phyloP scores from a whole-genome alignment of 345 rosid species.

The Euphorbia tirucalli region DNA sequence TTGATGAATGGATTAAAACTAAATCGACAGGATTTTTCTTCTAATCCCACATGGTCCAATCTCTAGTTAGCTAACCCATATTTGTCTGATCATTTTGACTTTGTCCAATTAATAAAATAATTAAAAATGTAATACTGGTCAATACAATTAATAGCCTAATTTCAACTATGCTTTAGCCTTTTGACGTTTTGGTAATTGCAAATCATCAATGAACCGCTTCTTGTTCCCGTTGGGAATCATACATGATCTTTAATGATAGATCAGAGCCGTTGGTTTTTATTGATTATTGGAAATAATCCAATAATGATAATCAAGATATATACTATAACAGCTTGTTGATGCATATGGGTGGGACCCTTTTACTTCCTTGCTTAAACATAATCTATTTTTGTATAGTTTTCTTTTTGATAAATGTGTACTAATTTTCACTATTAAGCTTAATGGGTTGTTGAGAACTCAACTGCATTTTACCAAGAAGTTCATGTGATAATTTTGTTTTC shows the following conservation, averaged over 20 bases:
- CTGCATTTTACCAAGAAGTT: constrained; percentile 22
- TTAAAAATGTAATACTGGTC: no score
- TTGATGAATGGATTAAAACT: constrained; percentile 9
- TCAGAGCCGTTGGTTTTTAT: not conserved
- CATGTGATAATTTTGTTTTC: not conserved
- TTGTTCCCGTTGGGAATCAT: not conserved
- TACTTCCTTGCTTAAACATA: not conserved
- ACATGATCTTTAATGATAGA: not conserved
- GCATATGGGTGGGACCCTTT: not conserved
- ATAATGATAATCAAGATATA: no score
- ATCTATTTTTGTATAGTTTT: no score
- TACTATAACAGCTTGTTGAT: not conserved
- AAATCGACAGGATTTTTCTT: constrained; percentile 6
- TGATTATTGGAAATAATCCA: no score
- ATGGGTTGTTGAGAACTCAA: constrained; percentile 18
- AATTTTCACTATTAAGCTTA: not conserved
- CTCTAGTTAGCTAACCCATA: constrained; percentile 37
- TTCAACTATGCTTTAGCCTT: not conserved
- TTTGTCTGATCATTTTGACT: constrained; percentile 30
- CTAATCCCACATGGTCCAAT: constrained; percentile 11
- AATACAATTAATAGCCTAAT: no score
- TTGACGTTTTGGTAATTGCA: constrained; percentile 1
- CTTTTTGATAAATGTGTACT: no score
- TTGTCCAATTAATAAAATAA: no score
- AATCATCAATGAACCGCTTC: not conserved